Conservation (phyloP, 106 monocot species). For the Acanthochlamys bracteata region DNA sequence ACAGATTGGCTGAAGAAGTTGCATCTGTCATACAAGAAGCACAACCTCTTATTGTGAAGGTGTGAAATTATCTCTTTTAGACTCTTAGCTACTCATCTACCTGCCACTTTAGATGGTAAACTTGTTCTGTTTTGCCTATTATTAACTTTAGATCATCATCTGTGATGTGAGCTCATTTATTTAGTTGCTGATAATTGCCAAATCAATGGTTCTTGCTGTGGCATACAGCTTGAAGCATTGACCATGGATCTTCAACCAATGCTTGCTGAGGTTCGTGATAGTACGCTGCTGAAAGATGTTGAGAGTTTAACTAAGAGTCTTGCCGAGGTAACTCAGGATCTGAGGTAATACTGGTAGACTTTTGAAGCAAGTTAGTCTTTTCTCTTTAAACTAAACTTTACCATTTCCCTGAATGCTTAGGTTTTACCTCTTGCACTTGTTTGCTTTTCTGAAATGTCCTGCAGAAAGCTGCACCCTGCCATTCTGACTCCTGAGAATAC, state of each 20-base stretch:
- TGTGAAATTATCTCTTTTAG: too few species aligned
- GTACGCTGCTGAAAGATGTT: slow-evolving; percentile 72
- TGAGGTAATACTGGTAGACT: slow-evolving; percentile 36
- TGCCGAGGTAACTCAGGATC: slow-evolving; percentile 73
- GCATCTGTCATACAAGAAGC: slow-evolving; percentile 71
- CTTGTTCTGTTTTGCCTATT: too few species aligned
- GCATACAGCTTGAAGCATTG: slow-evolving; percentile 70
- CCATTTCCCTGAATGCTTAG: too few species aligned
- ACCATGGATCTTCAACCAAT: slow-evolving; percentile 78
- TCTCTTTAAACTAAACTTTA: too few species aligned
- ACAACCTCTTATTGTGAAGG: slow-evolving; percentile 82
- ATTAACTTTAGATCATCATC: too few species aligned
- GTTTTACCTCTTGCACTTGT: too few species aligned
- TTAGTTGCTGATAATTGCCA: too few species aligned
- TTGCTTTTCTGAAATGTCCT: neutral
- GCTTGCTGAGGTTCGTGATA: slow-evolving; percentile 69
- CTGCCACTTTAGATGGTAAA: too few species aligned
- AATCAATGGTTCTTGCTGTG: too few species aligned
- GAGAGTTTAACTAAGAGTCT: slow-evolving; percentile 70
- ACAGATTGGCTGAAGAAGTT: slow-evolving; percentile 79
- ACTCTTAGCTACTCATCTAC: too few species aligned
- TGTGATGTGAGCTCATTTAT: too few species aligned
- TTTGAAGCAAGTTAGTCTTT: too few species aligned
- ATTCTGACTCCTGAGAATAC: slow-evolving; percentile 55
- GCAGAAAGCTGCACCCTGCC: slow-evolving; percentile 56